These are phyloP conservation scores for Lagerstroemia speciosa DNA, from an alignment of 345 rosid species.

Conservation along the genomic window DNA sequence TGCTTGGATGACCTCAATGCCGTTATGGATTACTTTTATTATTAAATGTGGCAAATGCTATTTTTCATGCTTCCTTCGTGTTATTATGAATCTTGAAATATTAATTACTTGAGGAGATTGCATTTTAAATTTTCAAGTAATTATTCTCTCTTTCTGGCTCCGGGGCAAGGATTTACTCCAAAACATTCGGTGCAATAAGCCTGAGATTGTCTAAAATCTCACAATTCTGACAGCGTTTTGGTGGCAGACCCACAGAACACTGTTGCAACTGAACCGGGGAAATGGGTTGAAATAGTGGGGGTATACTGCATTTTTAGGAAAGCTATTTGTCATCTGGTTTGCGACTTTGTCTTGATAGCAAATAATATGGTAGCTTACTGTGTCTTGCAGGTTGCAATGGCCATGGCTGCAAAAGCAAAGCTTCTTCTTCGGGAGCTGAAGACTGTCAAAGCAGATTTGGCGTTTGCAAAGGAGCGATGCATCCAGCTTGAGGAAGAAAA, in stretches of 20 bases:
- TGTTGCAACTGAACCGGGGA: background rate
- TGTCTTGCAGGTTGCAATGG: conserved; percentile 84
- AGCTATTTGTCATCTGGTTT: no score
- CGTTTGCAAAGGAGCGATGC: conserved; percentile 84
- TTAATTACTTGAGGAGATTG: background rate
- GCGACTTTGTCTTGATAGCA: background rate
- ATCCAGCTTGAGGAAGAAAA: conserved; percentile 92
- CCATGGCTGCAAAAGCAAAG: conserved; percentile 98
- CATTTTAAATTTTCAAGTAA: background rate
- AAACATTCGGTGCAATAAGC: background rate
- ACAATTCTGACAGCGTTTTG: background rate
- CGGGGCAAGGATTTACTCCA: background rate
- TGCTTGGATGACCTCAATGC: no score
- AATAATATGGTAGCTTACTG: background rate
- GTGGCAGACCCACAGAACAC: background rate
- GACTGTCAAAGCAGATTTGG: conserved; percentile 87
- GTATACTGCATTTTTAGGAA: background rate
- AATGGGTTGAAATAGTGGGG: background rate
- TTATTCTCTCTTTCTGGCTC: background rate
- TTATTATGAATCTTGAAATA: no score
- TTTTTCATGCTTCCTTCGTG: background rate
- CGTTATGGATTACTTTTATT: no score
- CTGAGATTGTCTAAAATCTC: background rate
- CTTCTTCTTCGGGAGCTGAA: conserved; percentile 89
- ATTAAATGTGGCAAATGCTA: background rate